A percentile compares a stretch with the other conserved stretches of the same genome.
These are phyloP conservation scores for Volvariella surrecta DNA, from an alignment of 1,284 basidiomycete genomes.

Conservation along the genomic window DNA sequence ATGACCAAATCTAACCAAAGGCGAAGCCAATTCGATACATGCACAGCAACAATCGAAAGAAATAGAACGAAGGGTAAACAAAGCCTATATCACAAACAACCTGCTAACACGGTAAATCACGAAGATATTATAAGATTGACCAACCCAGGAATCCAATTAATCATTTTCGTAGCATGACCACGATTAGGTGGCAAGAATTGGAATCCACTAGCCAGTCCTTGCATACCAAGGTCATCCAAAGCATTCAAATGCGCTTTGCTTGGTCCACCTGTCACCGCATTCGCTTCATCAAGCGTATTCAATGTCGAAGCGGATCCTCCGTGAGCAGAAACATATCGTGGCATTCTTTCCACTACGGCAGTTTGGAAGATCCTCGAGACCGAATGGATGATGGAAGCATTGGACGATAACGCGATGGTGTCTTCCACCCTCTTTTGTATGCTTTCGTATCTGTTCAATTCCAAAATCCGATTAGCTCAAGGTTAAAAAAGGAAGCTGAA, in stretches of 20 bases:
- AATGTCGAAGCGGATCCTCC: constrained; percentile 55
- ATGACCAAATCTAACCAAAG: no score
- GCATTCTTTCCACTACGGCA: constrained; percentile 47
- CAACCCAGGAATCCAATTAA: constrained; percentile 67
- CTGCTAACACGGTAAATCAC: background rate
- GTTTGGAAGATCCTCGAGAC: constrained; percentile 70
- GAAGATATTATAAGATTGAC: constrained; percentile 25
- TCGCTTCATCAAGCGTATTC: constrained; percentile 49
- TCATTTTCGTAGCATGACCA: constrained; percentile 52
- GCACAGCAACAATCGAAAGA: no score
- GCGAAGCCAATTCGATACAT: no score
- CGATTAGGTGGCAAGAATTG: constrained; percentile 56
- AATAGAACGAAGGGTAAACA: background rate
- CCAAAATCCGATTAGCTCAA: constrained; percentile 10
- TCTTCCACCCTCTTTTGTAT: constrained; percentile 74
- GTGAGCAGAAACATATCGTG: constrained; percentile 19
- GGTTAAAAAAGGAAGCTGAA: constrained; percentile 4
- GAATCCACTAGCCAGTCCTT: constrained; percentile 59
- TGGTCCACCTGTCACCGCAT: constrained; percentile 23
- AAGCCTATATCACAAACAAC: background rate
- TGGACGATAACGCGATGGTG: constrained; percentile 68
- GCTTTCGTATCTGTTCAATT: constrained; percentile 56
- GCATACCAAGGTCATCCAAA: constrained; percentile 64
- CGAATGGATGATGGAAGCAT: constrained; percentile 61
- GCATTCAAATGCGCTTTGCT: constrained; percentile 38